phyloP scores from a whole-genome alignment of 192 early-diverging fungal genomes.

The Dissophora ornata region DNA sequence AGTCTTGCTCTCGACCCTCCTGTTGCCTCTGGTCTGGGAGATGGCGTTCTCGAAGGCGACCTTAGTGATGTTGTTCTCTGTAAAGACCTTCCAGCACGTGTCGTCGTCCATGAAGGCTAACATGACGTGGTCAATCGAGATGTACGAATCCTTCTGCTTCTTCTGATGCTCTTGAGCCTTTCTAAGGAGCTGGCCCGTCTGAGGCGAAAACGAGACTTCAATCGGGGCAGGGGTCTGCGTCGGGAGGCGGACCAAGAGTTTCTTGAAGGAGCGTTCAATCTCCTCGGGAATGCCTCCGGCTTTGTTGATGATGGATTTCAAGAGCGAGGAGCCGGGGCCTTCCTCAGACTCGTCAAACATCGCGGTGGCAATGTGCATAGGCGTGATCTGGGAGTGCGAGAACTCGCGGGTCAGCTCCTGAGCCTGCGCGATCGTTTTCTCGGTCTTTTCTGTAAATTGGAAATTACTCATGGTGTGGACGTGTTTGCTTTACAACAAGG shows the following conservation, averaged over 20 bases:
- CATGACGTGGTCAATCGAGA: conserved; percentile 92
- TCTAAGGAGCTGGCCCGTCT: conserved; percentile 70
- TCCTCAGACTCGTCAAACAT: conserved; percentile 90
- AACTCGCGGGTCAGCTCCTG: conserved; percentile 80
- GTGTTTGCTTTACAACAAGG: neutral
- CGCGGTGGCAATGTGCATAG: conserved; percentile 83
- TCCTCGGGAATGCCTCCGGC: conserved; percentile 82
- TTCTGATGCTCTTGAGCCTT: conserved; percentile 86
- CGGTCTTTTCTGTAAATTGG: conserved; percentile 90
- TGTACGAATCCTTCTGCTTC: conserved; percentile 87
- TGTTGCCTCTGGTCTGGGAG: conserved; percentile 79
- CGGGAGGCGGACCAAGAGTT: conserved; percentile 80
- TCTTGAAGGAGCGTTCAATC: conserved; percentile 85
- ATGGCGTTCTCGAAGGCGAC: conserved; percentile 82
- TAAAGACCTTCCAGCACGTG: conserved; percentile 70
- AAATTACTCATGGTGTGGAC: conserved; percentile 62
- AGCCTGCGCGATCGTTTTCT: conserved; percentile 71
- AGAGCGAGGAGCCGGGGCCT: conserved; percentile 69
- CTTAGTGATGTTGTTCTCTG: conserved; percentile 73
- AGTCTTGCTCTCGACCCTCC: conserved; percentile 84
- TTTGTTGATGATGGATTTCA: conserved; percentile 83
- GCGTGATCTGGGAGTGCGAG: conserved; percentile 79
- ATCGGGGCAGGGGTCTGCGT: conserved; percentile 88
- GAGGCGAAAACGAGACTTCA: conserved; percentile 72
- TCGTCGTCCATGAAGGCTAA: conserved; percentile 80